phyloP scores from a whole-genome alignment of 352 stramenopile genomes.

The Globisporangium nodosum region DNA sequence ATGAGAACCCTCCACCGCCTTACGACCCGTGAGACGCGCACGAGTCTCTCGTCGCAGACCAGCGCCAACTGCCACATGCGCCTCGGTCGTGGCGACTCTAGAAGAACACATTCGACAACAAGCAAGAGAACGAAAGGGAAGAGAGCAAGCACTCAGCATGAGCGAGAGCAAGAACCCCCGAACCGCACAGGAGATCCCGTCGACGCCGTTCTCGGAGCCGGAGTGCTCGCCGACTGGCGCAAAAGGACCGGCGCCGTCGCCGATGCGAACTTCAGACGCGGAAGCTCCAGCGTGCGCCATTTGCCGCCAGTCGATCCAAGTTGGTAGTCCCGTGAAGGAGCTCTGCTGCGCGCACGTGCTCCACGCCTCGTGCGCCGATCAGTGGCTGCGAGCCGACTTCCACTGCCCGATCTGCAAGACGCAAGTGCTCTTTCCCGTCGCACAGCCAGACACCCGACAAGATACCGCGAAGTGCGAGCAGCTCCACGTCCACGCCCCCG shows the following conservation, averaged over 20 bases:
- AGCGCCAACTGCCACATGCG: background rate
- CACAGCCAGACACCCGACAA: conserved; percentile 13
- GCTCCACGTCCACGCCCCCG: background rate
- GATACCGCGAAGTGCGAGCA: conserved; percentile 7
- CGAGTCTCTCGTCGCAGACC: too few species aligned
- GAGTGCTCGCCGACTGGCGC: background rate
- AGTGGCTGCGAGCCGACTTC: conserved; percentile 34
- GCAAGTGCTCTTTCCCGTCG: conserved; percentile 55
- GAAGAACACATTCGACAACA: background rate
- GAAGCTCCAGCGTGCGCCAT: conserved; percentile 20
- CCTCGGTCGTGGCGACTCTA: background rate
- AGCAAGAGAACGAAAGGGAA: background rate
- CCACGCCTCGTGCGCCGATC: conserved; percentile 53
- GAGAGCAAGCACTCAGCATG: background rate
- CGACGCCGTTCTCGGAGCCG: conserved; percentile 4
- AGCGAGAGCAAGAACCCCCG: conserved; percentile 1
- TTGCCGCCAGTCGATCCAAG: conserved; percentile 28
- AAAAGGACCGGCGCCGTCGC: background rate
- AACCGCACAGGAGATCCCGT: conserved; percentile 11
- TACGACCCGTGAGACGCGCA: background rate
- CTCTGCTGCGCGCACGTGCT: conserved; percentile 57
- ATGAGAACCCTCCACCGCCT: too few species aligned
- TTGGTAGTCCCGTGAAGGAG: conserved; percentile 41
- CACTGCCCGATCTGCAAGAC: conserved; percentile 51
- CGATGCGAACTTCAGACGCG: background rate